These are phyloP conservation scores for Takakia lepidozioides DNA, from an alignment of 225 moss, liverwort and hornwort genomes.

Conservation along the genomic window DNA sequence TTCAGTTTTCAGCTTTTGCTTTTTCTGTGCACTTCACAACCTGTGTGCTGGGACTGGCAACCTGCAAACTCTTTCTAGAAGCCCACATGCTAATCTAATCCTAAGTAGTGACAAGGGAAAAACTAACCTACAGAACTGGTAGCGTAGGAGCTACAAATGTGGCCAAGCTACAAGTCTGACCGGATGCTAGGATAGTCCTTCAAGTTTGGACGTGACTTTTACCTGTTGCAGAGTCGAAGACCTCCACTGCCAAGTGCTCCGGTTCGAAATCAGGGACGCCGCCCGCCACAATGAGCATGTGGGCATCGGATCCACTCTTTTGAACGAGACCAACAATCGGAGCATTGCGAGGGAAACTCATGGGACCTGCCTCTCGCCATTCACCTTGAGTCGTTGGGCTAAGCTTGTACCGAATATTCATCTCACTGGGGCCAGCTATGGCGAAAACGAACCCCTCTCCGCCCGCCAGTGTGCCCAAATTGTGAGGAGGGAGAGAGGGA, in stretches of 20 bases:
- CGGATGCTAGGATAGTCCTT: too few species aligned
- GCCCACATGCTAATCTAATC: too few species aligned
- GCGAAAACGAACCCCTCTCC: conserved; percentile 28
- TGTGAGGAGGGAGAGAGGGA: conserved; percentile 28
- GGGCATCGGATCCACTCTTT: conserved; percentile 8
- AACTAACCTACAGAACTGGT: too few species aligned
- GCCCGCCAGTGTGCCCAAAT: conserved; percentile 27
- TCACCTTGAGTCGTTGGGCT: conserved; percentile 10
- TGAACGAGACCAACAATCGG: conserved; percentile 32
- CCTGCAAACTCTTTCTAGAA: too few species aligned
- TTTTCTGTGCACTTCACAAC: too few species aligned
- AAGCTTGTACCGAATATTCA: conserved; percentile 35
- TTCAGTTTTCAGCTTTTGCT: too few species aligned
- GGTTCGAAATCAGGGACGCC: conserved; percentile 41
- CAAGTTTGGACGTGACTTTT: too few species aligned
- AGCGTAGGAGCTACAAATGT: too few species aligned
- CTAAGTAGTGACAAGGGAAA: too few species aligned
- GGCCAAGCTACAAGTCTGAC: too few species aligned
- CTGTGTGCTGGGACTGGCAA: too few species aligned
- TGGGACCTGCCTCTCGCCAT: conserved; percentile 37
- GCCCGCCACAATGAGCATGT: conserved; percentile 43
- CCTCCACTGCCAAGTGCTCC: conserved; percentile 43
- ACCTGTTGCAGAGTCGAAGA: conserved; percentile 42
- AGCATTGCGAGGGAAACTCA: conserved; percentile 23
- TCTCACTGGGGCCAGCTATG: conserved; percentile 29